Evolutionary conservation across 2,329 filamentous ascomycete species (phyloP).

Genomic region (Arthrobotrys pseudoclavata): DNA sequence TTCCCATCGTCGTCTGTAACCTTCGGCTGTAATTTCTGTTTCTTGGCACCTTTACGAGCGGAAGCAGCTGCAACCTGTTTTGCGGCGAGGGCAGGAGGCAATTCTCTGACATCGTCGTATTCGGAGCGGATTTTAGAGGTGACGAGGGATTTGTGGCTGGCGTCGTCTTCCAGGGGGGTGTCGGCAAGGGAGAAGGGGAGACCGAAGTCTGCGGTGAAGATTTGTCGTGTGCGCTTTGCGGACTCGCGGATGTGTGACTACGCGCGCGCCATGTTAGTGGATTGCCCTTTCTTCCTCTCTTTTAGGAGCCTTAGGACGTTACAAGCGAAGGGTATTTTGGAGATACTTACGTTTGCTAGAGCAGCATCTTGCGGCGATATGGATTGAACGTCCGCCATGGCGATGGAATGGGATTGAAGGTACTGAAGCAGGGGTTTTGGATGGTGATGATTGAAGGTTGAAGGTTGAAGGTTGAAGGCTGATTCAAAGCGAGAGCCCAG

Average conservation of each 20-base stretch:
- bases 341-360: slow-evolving; percentile 36
- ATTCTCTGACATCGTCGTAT: slow-evolving; percentile 81
- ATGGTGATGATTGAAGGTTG: slow-evolving; percentile 21
- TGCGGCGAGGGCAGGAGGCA: slow-evolving; percentile 82
- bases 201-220: slow-evolving; percentile 71
- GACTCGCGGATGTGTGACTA: slow-evolving; percentile 66
- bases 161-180: slow-evolving; percentile 59
- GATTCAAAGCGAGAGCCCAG: neutral
- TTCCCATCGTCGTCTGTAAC: slow-evolving; percentile 66
- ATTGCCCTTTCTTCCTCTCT: neutral
- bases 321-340: neutral
- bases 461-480: slow-evolving; percentile 2
- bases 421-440: slow-evolving; percentile 23
- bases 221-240: slow-evolving; percentile 71
- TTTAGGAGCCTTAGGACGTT: neutral
- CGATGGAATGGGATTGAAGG: slow-evolving; percentile 31
- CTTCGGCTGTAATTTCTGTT: slow-evolving; percentile 66
- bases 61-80: slow-evolving; percentile 78
- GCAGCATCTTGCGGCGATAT: slow-evolving; percentile 57
- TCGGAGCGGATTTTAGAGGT: slow-evolving; percentile 76
- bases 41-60: slow-evolving; percentile 66
- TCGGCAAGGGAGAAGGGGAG: slow-evolving; percentile 64
- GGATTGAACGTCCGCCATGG: slow-evolving; percentile 59
- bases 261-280: slow-evolving; percentile 56
- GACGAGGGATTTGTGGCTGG: slow-evolving; percentile 68